Evolutionary conservation across 208 protist species (phyloP).

Genomic region (Strigomonas culicis): DNA sequence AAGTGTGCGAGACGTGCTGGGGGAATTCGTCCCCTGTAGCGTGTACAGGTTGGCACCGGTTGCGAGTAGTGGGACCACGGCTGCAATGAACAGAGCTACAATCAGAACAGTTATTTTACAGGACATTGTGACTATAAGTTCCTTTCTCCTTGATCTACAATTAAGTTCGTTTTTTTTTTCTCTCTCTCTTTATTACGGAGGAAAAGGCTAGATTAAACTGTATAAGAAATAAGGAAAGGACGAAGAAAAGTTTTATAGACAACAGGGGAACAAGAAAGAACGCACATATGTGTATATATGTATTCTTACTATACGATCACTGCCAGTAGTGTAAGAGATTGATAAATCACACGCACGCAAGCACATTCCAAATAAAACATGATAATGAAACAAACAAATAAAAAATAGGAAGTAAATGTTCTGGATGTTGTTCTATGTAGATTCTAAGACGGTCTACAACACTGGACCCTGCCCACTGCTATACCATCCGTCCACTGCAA

Average conservation of each 20-base stretch:
- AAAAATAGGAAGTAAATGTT: constrained; percentile 14
- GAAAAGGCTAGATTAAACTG: neutral
- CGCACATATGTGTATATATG: neutral
- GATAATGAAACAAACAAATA: constrained; percentile 12
- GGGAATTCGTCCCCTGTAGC: constrained; percentile 24
- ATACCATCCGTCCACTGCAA: constrained; percentile 78
- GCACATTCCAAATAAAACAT: neutral
- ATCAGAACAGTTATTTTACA: neutral
- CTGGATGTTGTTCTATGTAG: no score
- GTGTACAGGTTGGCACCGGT: constrained; percentile 1
- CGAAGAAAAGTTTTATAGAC: neutral
- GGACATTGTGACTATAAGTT: no score
- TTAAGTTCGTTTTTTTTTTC: neutral
- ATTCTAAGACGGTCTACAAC: neutral
- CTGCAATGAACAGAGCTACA: neutral
- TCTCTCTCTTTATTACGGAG: neutral
- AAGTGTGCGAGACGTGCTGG: constrained; percentile 34
- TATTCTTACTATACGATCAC: constrained; percentile 7
- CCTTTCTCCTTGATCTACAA: neutral
- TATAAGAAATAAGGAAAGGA: constrained; percentile 1
- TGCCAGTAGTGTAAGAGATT: neutral
- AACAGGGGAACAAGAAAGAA: constrained; percentile 8
- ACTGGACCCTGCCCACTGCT: constrained; percentile 40
- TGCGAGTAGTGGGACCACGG: neutral
- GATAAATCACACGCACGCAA: neutral